Base-by-base conservation (phyloP, 2,329 filamentous ascomycete genomes). In the Calonectria montana region DNA sequence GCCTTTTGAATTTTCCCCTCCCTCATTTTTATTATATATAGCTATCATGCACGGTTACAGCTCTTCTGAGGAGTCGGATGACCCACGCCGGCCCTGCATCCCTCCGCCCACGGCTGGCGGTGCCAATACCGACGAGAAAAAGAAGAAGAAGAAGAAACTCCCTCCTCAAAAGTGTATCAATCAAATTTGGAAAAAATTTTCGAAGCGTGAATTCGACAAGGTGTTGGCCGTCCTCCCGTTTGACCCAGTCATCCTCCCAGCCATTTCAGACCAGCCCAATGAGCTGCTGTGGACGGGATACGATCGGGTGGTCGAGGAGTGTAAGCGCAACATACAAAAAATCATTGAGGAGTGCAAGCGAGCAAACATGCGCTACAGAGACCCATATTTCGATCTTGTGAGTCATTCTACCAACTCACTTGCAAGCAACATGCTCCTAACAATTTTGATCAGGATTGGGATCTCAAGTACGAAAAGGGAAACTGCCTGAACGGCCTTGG, bases 341-440 rank as follows among this genome's bases (percentile, higher is more conserved):
- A 91, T 91, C 71, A 89, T 91, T 59, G 84, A 88, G 73, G 89
- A 91, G 77, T 97, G 94, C 83, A 87, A 88, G 74, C 87, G 94
- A 25, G 87, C 95, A 43, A 97, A 97, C 78, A 93, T 93, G 81
- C 93, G 94, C 78, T 97, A 97, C 80, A 89, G 93, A 29, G 92
- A 94, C 75, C 89, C 90, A 1, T 88, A 87, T 1, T 91, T 86
- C 82, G 89, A 91, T 75, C 78, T 91, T 80, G 89, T 90, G 80
- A 81, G 88, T 77, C 1, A 16, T 3, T 21, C 16, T 21, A n/a
- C 4, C 29, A 35, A 35, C 2, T 23, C 18, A 67, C 45, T 18
- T 43, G 15, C 6, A 47, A 39, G 31, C 47, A 63, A 62, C 7
- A 7, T 10, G 48, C 16, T 25, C 13, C 75, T 80, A 65, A 81